These are phyloP conservation scores for Debaryomyces sp. DNA, from an alignment of 1,139 yeast species.

Conservation along the genomic window DNA sequence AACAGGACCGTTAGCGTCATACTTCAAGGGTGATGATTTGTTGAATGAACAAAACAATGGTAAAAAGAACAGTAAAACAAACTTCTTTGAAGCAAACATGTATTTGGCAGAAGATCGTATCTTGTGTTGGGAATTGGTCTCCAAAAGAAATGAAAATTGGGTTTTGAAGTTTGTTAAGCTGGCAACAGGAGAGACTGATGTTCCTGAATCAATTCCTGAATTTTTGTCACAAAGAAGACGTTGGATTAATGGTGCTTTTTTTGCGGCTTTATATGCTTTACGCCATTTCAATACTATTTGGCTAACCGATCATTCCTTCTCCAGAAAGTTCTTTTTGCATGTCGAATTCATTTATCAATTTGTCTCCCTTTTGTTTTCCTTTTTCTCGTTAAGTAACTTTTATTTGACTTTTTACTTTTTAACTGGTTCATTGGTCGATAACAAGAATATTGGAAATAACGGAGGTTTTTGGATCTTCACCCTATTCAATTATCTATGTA, in stretches of 20 bases:
- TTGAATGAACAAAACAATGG: slow-evolving; percentile 28
- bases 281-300: slow-evolving; percentile 79
- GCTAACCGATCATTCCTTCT: slow-evolving; percentile 78
- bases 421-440: slow-evolving; percentile 76
- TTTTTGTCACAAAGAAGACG: slow-evolving; percentile 94
- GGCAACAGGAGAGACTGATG: slow-evolving; percentile 97
- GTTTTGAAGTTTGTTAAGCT: slow-evolving; percentile 87
- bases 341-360: slow-evolving; percentile 85
- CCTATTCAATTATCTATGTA: slow-evolving; percentile 78
- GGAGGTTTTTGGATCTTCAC: slow-evolving; percentile 84
- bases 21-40: slow-evolving; percentile 86
- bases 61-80: slow-evolving; percentile 47
- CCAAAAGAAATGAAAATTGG: slow-evolving; percentile 87
- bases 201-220: slow-evolving; percentile 88
- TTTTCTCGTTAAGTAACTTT: slow-evolving; percentile 88
- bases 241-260: slow-evolving; percentile 97
- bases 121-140: slow-evolving; percentile 94
- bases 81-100: slow-evolving; percentile 95
- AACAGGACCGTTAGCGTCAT: slow-evolving; percentile 86
- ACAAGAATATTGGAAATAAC: slow-evolving; percentile 55
- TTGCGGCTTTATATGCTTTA: slow-evolving; percentile 91
- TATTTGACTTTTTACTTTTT: slow-evolving; percentile 89
- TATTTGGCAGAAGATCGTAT: slow-evolving; percentile 97
- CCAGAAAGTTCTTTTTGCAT: slow-evolving; percentile 78
- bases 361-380: slow-evolving; percentile 73